A percentile compares a stretch with the other conserved stretches of the same genome.
Conservation (phyloP, 768 basidiomycete genomes). For the Candolleomyces eurysporus region DNA sequence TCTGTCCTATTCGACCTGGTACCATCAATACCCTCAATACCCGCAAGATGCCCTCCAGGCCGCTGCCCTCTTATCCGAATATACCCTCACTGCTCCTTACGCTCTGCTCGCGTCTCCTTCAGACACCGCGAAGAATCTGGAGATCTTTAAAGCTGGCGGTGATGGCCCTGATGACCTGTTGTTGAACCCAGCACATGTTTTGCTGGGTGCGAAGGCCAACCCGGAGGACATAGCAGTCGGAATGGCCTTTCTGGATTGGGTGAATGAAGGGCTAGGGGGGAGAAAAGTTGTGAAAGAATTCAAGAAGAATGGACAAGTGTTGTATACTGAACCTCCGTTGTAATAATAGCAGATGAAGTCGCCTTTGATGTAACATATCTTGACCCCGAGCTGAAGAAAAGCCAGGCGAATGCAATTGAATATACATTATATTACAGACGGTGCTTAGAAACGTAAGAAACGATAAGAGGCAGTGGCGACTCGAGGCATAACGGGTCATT, state of each 20-base stretch:
- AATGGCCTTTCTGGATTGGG: slow-evolving; percentile 44
- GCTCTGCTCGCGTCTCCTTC: slow-evolving; percentile 42
- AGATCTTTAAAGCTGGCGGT: slow-evolving; percentile 39
- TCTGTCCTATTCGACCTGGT: slow-evolving; percentile 51
- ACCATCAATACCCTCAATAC: slow-evolving; percentile 56
- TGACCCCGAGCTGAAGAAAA: too few relatives aligned
- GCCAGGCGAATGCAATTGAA: too few relatives aligned
- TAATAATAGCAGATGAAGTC: too few relatives aligned
- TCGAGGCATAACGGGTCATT: too few relatives aligned
- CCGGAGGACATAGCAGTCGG: slow-evolving; percentile 27
- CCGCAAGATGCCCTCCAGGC: slow-evolving; percentile 48
- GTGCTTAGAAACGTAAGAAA: too few relatives aligned
- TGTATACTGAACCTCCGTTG: background rate
- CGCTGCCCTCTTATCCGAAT: slow-evolving; percentile 46
- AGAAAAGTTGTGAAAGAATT: background rate
- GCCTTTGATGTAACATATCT: too few relatives aligned
- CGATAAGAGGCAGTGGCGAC: too few relatives aligned
- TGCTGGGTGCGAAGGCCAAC: slow-evolving; percentile 31
- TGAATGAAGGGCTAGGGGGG: slow-evolving; percentile 15
- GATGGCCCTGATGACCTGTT: slow-evolving; percentile 35
- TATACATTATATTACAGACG: too few relatives aligned
- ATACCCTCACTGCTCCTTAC: slow-evolving; percentile 53
- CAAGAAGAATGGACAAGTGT: background rate
- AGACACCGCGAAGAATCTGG: slow-evolving; percentile 30
- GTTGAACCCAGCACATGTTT: slow-evolving; percentile 48